Base-by-base conservation (phyloP, 306 rosid genomes). In the Corylus americana region DNA sequence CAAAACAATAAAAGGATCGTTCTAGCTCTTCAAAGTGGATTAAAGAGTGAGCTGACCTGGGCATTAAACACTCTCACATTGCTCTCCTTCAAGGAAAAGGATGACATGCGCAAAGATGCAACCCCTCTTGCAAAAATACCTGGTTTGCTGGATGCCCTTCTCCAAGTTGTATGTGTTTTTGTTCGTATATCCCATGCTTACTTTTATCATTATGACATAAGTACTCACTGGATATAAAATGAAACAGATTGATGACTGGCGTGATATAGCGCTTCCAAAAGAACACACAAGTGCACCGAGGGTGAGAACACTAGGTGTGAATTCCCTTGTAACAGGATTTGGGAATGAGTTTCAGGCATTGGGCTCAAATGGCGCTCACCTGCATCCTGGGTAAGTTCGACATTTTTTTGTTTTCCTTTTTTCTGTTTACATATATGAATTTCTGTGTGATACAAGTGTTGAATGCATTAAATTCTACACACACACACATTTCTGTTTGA, bases 1-100 rank as follows among this genome's bases (percentile, higher is more conserved):
- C 98, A 93, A 88, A 96, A 91, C 93, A 90, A 90, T 80, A 96
- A 91, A 81, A 93, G 98, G 83, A 88, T 96, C 76, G 98, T 96
- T 74, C 79, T 91, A 79, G 98, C 99, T 47, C 92, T 95, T 74
- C 99, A 95, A 82, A 95, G 99, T 84, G 98, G 99, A 76, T 80
- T 95, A 42, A 95, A 95, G 91, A 95, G 97, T 84, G 99, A 95
- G 90, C 86, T 95, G 74, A 90, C 89, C 25, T 96, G 99, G 99
- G 99, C 99, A 1, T 80, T 96, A 83, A 96, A 96, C 73, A 89
- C 97, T 55, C 97, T 96, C 70, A 91, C 96, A 3, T 55, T 93
- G 13, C 98, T 96, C 63, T 96, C 99, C 53, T 96, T 96, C 74
- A 96, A 91, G 82, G 99, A 95, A 66, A 95, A 90, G 86, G 99